Conservation (phyloP, 768 basidiomycete genomes). For the Suillus decipiens region DNA sequence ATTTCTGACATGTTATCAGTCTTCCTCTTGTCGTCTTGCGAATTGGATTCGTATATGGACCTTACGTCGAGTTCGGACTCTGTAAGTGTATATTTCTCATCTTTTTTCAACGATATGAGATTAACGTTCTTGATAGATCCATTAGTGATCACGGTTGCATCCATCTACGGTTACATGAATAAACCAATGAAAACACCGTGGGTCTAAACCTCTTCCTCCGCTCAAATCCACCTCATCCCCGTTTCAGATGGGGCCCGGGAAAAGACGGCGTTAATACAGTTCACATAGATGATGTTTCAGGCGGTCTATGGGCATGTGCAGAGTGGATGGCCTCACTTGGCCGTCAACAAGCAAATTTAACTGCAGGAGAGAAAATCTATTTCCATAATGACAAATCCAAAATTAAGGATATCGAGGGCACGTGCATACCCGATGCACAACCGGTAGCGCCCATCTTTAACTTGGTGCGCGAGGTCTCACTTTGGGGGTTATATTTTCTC, state of each 20-base stretch:
- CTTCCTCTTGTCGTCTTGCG: slow-evolving; percentile 81
- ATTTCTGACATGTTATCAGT: slow-evolving; percentile 39
- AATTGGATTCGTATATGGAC: slow-evolving; percentile 77
- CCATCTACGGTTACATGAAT: slow-evolving; percentile 80
- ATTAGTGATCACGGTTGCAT: slow-evolving; percentile 69
- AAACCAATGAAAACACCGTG: slow-evolving; percentile 87
- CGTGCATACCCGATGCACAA: slow-evolving; percentile 55
- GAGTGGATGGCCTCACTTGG: slow-evolving; percentile 71
- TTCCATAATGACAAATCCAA: slow-evolving; percentile 73
- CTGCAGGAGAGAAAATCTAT: slow-evolving; percentile 66
- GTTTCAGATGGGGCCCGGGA: slow-evolving; percentile 73
- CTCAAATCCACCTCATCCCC: slow-evolving; percentile 12
- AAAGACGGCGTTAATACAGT: slow-evolving; percentile 74
- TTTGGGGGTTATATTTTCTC: neutral
- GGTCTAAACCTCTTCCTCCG: slow-evolving; percentile 11
- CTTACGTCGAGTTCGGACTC: slow-evolving; percentile 72
- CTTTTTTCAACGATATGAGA: slow-evolving; percentile 18
- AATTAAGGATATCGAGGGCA: slow-evolving; percentile 61
- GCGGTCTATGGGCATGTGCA: slow-evolving; percentile 73
- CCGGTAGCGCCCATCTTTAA: slow-evolving; percentile 82
- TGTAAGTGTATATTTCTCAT: slow-evolving; percentile 38
- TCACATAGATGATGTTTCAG: slow-evolving; percentile 80
- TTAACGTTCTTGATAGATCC: slow-evolving; percentile 48
- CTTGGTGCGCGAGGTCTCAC: slow-evolving; percentile 46
- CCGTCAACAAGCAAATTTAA: slow-evolving; percentile 59